phyloP scores from a whole-genome alignment of 495 filamentous ascomycete species.

The Xylaria bambusicola region DNA sequence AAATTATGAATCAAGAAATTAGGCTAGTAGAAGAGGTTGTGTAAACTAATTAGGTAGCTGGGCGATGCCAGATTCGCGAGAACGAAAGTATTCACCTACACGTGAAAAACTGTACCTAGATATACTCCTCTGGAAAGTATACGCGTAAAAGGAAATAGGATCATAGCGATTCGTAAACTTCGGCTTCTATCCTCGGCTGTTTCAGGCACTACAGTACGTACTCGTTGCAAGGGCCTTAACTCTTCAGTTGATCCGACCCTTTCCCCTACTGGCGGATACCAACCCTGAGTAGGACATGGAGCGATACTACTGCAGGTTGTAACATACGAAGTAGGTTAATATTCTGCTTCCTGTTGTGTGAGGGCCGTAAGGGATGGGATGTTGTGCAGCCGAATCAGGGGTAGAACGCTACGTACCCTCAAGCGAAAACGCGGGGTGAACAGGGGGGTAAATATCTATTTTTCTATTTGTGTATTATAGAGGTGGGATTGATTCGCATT shows the following conservation, averaged over 20 bases:
- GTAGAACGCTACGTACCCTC: not conserved
- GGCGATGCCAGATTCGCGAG: not conserved
- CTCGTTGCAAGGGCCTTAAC: not conserved
- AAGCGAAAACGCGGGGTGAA: conserved; percentile 18
- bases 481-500: not conserved
- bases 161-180: not conserved
- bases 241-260: not conserved
- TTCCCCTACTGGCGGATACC: too few species aligned
- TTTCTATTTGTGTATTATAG: not conserved
- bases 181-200: conserved; percentile 5
- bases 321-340: too few species aligned
- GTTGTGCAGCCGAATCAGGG: not conserved
- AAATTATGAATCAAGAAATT: not conserved
- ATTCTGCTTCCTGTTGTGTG: too few species aligned
- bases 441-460: not conserved
- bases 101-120: too few species aligned
- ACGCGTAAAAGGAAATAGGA: not conserved
- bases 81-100: not conserved
- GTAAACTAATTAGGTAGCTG: not conserved
- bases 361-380: not conserved
- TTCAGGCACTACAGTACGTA: conserved; percentile 6
- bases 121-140: not conserved
- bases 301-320: not conserved
- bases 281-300: not conserved
- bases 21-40: not conserved